Base-by-base conservation (phyloP, 2,329 filamentous ascomycete species). In the Cordyceps militaris region DNA sequence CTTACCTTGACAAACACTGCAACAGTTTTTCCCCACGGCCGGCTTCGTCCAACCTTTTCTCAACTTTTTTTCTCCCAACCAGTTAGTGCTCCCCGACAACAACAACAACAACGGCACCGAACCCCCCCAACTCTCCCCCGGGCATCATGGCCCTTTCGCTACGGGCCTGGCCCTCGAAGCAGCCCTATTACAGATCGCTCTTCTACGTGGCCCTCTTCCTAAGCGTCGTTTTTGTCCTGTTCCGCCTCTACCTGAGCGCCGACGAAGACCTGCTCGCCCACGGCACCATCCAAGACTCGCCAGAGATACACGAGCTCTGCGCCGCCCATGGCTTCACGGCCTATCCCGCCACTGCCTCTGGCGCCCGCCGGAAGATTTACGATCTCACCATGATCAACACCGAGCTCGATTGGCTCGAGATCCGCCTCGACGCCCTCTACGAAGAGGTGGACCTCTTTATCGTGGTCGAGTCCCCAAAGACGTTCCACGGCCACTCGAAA, bases 361-460 rank as follows among this genome's bases (percentile, higher is more conserved):
- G 57, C 63, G 5, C 66, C 63, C 42, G 62, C 40, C 69, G 68
- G 60, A 71, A 69, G 57, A 60, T 71, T 26, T 71, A 70, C 60
- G 84, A 87, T 65, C 73, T 87, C 2, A 74, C 85, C 63, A 79
- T 86, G 74, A 69, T 86, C 64, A 85, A 83, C 63, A 79, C 76
- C 4, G 84, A 87, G 69, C 73, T 87, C 13, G 84, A 87, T 69
- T 84, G 81, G 76, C 75, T 87, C 42, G 84, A 87, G 66, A 80
- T 88, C 51, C 80, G 83, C 9, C 73, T 87, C 3, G 76, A 82
- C 63, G 80, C 80, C 3, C 76, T 84, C 19, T 79, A 79, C 58
- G 68, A 79, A 40, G 70, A 79, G 42, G 82, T 87, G 58, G 84
- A 87, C 70, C 85, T 85, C 69, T 87, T 85, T 64, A 74, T 87